Conservation (phyloP, 805 yeast genomes). For the Grigorovia yakushimaensis region DNA sequence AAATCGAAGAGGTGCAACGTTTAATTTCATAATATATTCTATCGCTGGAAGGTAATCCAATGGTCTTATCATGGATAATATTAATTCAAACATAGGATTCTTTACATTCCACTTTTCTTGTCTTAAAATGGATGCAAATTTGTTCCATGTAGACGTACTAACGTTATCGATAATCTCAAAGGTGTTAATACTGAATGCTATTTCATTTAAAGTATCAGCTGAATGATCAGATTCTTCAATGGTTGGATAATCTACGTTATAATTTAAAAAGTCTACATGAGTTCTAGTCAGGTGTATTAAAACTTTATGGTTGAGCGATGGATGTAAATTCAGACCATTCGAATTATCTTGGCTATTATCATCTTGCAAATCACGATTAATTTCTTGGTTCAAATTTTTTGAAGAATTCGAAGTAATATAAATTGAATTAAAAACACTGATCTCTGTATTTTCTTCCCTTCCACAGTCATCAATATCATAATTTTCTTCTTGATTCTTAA, state of each 20-base stretch:
- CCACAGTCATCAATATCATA: not conserved
- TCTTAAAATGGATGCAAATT: constrained; percentile 60
- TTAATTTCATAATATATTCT: constrained; percentile 47
- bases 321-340: constrained; percentile 45
- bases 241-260: constrained; percentile 40
- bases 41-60: constrained; percentile 52
- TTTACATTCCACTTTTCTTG: constrained; percentile 54
- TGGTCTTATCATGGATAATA: constrained; percentile 55
- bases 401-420: constrained; percentile 35
- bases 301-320: constrained; percentile 56
- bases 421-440: constrained; percentile 56
- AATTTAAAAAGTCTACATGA: constrained; percentile 36
- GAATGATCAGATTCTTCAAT: constrained; percentile 22
- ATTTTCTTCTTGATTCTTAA: not conserved
- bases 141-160: constrained; percentile 85
- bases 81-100: constrained; percentile 48
- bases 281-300: constrained; percentile 47
- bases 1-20: constrained; percentile 62
- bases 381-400: constrained; percentile 24
- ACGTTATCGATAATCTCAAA: constrained; percentile 66
- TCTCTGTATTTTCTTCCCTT: constrained; percentile 3
- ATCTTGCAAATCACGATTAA: constrained; percentile 43
- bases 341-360: constrained; percentile 16
- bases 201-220: constrained; percentile 39
- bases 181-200: constrained; percentile 42